Conservation (phyloP, 139 green algal genomes). For the Micractinium sp. region DNA sequence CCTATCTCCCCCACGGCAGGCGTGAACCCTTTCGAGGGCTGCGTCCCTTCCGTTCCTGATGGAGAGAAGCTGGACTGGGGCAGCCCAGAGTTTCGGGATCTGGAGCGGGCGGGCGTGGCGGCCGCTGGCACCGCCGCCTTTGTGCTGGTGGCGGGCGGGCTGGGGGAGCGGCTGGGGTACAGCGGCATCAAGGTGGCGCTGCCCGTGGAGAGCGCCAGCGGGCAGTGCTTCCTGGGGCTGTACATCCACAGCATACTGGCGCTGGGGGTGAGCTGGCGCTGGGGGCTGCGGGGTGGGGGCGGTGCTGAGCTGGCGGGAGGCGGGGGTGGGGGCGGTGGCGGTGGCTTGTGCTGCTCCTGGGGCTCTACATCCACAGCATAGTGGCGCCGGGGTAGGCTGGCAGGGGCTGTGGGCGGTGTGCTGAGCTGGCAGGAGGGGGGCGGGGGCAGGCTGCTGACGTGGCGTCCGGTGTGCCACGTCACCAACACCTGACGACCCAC, state of each 20-base stretch:
- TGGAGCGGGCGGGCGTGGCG: constrained; percentile 62
- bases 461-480: too few relatives aligned
- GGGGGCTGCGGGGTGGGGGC: neutral
- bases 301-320: neutral
- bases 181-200: constrained; percentile 89
- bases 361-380: neutral
- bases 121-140: constrained; percentile 74
- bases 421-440: neutral
- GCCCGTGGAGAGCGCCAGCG: constrained; percentile 80
- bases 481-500: too few relatives aligned
- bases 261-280: constrained; percentile 65
- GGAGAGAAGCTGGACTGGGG: constrained; percentile 88
- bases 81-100: constrained; percentile 59
- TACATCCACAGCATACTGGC: constrained; percentile 94
- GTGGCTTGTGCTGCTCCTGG: neutral
- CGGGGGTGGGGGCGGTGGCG: neutral
- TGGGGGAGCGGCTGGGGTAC: constrained; percentile 97
- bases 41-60: constrained; percentile 84
- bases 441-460: too few relatives aligned
- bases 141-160: constrained; percentile 97
- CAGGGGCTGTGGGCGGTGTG: too few relatives aligned
- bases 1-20: constrained; percentile 51
- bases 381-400: neutral
- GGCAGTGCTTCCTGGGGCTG: constrained; percentile 88
- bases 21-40: constrained; percentile 94